Evolutionary conservation across 257 asterid species (phyloP).

Genomic region (Apocynum venetum): DNA sequence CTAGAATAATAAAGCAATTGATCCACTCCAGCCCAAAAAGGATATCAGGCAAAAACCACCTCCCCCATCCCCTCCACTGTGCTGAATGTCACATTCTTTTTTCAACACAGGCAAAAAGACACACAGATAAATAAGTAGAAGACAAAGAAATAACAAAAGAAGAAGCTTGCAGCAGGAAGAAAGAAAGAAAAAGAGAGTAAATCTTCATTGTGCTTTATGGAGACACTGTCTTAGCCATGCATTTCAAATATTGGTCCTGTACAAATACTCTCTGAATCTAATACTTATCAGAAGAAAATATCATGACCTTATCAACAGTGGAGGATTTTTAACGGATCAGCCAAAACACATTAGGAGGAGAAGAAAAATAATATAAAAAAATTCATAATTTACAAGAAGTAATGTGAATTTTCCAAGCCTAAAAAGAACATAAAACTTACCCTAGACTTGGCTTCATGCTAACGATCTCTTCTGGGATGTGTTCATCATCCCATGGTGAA

Average conservation of each 20-base stretch:
- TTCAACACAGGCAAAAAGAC: background rate
- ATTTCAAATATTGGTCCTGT: background rate
- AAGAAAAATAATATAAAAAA: background rate
- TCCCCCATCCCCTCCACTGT: background rate
- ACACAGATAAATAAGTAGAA: background rate
- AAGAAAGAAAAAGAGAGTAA: background rate
- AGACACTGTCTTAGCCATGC: background rate
- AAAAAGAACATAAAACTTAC: conserved; percentile 27
- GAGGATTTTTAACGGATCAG: background rate
- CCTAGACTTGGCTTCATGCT: conserved; percentile 71
- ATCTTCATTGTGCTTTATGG: background rate
- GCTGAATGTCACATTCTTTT: background rate
- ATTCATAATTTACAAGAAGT: background rate
- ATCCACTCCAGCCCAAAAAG: background rate
- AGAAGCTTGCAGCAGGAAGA: background rate
- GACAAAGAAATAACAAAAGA: background rate
- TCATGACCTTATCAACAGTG: background rate
- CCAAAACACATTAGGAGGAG: background rate
- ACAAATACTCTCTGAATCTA: background rate
- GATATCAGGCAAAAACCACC: background rate
- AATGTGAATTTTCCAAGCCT: background rate
- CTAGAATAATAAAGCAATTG: background rate
- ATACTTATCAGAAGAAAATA: background rate
- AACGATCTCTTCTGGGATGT: conserved; percentile 83
- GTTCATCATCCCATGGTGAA: conserved; percentile 82